Evolutionary conservation across 345 rosid genomes (phyloP), one percentile per base, ranked within the genome.

Genomic region (Citropsis articulata): DNA sequence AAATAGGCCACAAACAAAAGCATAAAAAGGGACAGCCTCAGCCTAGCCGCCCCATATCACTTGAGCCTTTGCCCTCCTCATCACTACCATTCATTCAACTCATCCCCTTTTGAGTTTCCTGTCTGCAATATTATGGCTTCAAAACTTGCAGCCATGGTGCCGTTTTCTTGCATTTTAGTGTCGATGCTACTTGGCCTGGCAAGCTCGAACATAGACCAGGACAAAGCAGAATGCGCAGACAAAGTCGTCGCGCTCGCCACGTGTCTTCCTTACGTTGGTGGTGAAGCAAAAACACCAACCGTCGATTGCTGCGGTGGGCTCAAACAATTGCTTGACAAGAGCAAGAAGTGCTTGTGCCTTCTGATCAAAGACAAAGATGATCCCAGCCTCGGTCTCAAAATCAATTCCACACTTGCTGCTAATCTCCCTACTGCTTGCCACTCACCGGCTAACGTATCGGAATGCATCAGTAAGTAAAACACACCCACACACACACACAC

Each of bases 181-280:
- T 7, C 81, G 42, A 42, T 80, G 83, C 56, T 86, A 22, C 19
- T 72, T 24, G 87, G 87, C 2, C 60, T 76, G n/a, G 90, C 85
- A 38, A 76, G 59, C 55, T 82, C 93, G 42, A 90, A 88, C 75
- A 12, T 89, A 25, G 78, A 81, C 69, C 87, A 92, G 78, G 98
- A 95, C 81, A 87, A 79, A 74, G 81, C 87, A 0, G 97, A 95
- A 73, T 95, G 98, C 65, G 69, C 89, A 1, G 35, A 70, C 76
- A 88, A 92, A 65, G 75, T 95, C 14, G 69, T 86, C 8, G 85
- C 87, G 30, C 85, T 95, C 4, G 82, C 94, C 18, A 62, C 94
- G 0, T 95, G 98, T 61, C 85, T 95, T n/a, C 86, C 95, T 3
- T 95, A 89, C 21, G 98, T 89, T 7, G 88, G 97, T 27, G 95